Percentiles rank a stretch among this genome's conserved stretches.
phyloP scores from a whole-genome alignment of 192 early-diverging fungal genomes.

The Cladochytrium replicatum region DNA sequence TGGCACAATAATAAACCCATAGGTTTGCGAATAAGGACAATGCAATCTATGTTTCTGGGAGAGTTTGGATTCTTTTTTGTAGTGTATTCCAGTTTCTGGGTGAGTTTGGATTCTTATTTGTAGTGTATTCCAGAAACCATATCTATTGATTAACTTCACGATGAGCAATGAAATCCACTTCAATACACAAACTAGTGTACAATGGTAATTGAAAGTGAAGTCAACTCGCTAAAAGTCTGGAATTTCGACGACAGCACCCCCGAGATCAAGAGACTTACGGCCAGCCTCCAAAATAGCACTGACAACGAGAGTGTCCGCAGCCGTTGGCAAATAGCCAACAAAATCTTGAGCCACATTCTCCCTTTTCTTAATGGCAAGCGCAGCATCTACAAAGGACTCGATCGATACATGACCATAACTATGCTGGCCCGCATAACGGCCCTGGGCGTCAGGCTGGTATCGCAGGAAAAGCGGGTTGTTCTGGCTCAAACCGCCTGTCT shows the following conservation, averaged over 20 bases:
- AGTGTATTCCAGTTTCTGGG: no score
- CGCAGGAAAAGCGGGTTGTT: conserved; percentile 35
- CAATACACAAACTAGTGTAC: no score
- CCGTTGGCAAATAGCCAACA: conserved; percentile 23
- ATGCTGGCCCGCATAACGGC: conserved; percentile 29
- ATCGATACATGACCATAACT: conserved; percentile 28
- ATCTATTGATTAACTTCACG: no score
- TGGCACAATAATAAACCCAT: no score
- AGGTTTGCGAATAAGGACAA: no score
- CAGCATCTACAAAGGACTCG: conserved; percentile 25
- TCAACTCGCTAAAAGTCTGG: no score
- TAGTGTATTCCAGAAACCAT: no score
- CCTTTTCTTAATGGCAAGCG: conserved; percentile 15
- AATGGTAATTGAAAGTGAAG: no score
- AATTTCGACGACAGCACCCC: conserved; percentile 7
- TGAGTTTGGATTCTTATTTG: no score
- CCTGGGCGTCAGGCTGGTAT: conserved; percentile 31
- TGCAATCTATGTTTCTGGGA: no score
- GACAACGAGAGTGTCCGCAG: conserved; percentile 23
- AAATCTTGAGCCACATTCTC: conserved; percentile 15
- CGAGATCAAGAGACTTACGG: conserved; percentile 23
- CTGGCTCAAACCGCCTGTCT: conserved; percentile 13
- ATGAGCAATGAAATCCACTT: no score
- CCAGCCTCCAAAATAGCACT: conserved; percentile 39
- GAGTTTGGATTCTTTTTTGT: no score